Evolutionary conservation across 352 stramenopile genomes (phyloP).

Genomic region (Pythium brassicae): DNA sequence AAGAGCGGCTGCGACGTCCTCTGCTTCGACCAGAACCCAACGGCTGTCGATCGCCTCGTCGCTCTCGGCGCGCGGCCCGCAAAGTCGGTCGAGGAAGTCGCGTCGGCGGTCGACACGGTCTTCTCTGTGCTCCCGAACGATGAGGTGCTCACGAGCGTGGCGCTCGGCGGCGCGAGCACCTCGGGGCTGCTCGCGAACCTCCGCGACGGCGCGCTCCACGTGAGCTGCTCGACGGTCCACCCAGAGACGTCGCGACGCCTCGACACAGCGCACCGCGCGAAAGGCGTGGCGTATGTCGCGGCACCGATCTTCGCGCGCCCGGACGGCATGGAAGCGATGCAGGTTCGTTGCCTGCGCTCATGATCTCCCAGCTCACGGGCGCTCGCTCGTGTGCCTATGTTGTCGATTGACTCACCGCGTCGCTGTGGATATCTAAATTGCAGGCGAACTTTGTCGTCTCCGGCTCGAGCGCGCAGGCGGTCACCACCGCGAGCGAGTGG

Average conservation of each 20-base stretch:
- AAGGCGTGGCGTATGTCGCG: constrained; percentile 36
- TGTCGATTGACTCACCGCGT: too few species aligned
- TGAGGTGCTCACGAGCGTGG: constrained; percentile 39
- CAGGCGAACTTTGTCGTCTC: constrained; percentile 63
- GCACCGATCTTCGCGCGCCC: constrained; percentile 70
- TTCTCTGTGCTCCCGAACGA: constrained; percentile 75
- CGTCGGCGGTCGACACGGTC: constrained; percentile 29
- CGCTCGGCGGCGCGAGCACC: constrained; percentile 20
- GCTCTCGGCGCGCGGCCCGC: constrained; percentile 28
- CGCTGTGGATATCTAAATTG: too few species aligned
- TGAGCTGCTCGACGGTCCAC: constrained; percentile 74
- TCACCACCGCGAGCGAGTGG: constrained; percentile 29
- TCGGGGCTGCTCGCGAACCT: constrained; percentile 38
- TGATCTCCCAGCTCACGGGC: too few species aligned
- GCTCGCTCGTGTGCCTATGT: too few species aligned
- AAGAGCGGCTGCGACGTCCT: constrained; percentile 53
- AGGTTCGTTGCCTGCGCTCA: too few species aligned
- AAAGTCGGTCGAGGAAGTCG: constrained; percentile 36
- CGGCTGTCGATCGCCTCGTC: constrained; percentile 24
- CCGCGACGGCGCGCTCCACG: constrained; percentile 30
- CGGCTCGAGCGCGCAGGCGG: constrained; percentile 26
- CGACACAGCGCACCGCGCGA: constrained; percentile 27
- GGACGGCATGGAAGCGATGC: constrained; percentile 61
- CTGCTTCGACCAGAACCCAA: constrained; percentile 52
- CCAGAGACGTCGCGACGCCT: constrained; percentile 49